phyloP scores from a whole-genome alignment of 2,329 filamentous ascomycete species.

The Sporothrix schenckii region DNA sequence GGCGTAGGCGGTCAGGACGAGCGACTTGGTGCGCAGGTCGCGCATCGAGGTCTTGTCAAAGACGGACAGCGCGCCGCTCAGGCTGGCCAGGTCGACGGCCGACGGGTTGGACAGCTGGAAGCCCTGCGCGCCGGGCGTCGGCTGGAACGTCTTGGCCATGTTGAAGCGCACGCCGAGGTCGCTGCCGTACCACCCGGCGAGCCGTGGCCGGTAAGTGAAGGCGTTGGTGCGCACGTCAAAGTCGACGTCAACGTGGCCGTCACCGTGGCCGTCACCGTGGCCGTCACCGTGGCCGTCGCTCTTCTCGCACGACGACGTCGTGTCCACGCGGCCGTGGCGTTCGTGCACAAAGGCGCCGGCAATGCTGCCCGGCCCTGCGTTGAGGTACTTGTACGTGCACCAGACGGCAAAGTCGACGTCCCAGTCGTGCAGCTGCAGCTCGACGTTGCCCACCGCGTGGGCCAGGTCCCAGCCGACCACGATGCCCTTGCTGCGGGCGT shows the following conservation, averaged over 20 bases:
- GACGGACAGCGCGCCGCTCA: slow-evolving; percentile 72
- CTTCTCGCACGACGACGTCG: not conserved
- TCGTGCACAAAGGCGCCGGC: slow-evolving; percentile 81
- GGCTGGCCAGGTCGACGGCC: slow-evolving; percentile 74
- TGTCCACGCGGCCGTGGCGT: slow-evolving; percentile 63
- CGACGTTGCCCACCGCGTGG: slow-evolving; percentile 75
- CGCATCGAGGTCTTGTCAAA: slow-evolving; percentile 72
- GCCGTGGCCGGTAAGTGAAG: slow-evolving; percentile 61
- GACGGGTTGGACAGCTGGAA: slow-evolving; percentile 87
- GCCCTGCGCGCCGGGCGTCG: slow-evolving; percentile 75
- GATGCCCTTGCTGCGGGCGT: slow-evolving; percentile 63
- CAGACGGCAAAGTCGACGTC: slow-evolving; percentile 88
- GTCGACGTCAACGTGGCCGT: not conserved
- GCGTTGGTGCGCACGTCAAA: slow-evolving; percentile 42
- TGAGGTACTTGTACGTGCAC: slow-evolving; percentile 96
- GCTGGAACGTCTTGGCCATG: slow-evolving; percentile 81
- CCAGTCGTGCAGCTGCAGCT: slow-evolving; percentile 81
- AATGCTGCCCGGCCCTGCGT: slow-evolving; percentile 80
- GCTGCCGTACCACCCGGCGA: slow-evolving; percentile 86
- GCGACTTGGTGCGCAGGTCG: slow-evolving; percentile 69
- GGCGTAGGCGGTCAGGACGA: slow-evolving; percentile 75
- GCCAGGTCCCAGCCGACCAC: slow-evolving; percentile 66
- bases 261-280: too few relatives aligned
- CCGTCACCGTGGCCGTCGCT: not conserved
- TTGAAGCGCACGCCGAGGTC: slow-evolving; percentile 75